Evolutionary conservation across 768 basidiomycete species (phyloP).

Genomic region (Mycena galopus): DNA sequence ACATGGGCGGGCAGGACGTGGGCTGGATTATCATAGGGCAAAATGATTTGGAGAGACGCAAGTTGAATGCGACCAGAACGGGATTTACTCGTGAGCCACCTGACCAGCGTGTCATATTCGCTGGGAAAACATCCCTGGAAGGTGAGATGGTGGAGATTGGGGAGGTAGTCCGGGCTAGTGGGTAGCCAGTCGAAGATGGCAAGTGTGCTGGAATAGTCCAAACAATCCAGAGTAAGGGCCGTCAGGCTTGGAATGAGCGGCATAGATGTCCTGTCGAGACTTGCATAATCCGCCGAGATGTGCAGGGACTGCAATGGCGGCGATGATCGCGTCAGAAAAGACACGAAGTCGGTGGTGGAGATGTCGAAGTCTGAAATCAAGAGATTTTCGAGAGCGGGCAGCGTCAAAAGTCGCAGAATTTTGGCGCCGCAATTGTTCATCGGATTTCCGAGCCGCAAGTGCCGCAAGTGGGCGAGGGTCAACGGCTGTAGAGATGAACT

Average conservation of each 20-base stretch:
- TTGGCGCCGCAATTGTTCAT: background rate
- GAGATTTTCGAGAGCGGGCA: slow-evolving; percentile 13
- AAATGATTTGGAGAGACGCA: background rate
- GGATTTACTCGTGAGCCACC: background rate
- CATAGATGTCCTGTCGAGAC: background rate
- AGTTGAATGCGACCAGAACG: background rate
- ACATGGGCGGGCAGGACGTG: background rate
- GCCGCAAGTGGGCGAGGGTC: background rate
- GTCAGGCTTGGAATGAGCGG: background rate
- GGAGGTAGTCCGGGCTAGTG: background rate
- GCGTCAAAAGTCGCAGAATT: background rate
- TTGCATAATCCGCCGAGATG: background rate
- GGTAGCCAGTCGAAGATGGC: background rate
- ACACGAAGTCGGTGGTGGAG: background rate
- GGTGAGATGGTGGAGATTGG: background rate
- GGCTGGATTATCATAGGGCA: too few species aligned
- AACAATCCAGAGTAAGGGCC: background rate
- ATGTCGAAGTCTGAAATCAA: background rate
- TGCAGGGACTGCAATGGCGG: background rate
- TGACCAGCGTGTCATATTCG: background rate
- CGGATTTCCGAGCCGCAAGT: slow-evolving; percentile 2
- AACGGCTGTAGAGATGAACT: background rate
- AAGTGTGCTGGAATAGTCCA: background rate
- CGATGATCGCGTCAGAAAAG: background rate
- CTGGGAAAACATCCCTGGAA: background rate